Evolutionary conservation across 179 eudicot genomes (phyloP).

Genomic region (Spinacia oleracea): DNA sequence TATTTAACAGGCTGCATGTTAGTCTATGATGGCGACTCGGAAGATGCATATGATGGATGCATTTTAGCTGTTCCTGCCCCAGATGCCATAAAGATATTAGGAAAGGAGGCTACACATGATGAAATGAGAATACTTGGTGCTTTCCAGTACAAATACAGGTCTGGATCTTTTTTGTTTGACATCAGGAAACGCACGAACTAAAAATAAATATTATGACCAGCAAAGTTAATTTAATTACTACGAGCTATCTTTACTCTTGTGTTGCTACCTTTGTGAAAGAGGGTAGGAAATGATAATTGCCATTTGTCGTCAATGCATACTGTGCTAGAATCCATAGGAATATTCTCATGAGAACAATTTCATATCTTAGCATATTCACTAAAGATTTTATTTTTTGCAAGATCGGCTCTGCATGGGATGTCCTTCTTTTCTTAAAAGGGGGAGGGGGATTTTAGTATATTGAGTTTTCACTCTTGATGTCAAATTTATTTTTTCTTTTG

Average conservation of each 20-base stretch:
- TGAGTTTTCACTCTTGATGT: neutral
- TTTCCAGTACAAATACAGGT: slow-evolving; percentile 84
- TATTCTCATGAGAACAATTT: too few species aligned
- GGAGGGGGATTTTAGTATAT: too few species aligned
- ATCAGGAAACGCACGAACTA: too few species aligned
- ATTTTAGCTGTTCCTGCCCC: slow-evolving; percentile 83
- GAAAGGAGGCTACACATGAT: slow-evolving; percentile 68
- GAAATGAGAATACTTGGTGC: slow-evolving; percentile 83
- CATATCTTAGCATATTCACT: neutral
- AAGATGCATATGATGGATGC: slow-evolving; percentile 63
- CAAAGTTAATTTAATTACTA: too few species aligned
- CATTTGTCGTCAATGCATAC: too few species aligned
- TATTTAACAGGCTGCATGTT: slow-evolving; percentile 62
- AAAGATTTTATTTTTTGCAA: neutral
- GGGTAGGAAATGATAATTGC: too few species aligned
- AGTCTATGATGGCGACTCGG: slow-evolving; percentile 50
- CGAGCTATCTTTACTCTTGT: too few species aligned
- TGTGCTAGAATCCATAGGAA: too few species aligned
- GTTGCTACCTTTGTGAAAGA: too few species aligned
- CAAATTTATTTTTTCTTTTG: neutral
- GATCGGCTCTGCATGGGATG: neutral
- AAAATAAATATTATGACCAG: too few species aligned
- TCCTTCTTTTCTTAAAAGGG: neutral
- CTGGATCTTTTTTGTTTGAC: slow-evolving; percentile 1
- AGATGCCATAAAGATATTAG: slow-evolving; percentile 68